Base-by-base conservation (phyloP, 1,139 yeast genomes). In the Pichia cactophila region DNA sequence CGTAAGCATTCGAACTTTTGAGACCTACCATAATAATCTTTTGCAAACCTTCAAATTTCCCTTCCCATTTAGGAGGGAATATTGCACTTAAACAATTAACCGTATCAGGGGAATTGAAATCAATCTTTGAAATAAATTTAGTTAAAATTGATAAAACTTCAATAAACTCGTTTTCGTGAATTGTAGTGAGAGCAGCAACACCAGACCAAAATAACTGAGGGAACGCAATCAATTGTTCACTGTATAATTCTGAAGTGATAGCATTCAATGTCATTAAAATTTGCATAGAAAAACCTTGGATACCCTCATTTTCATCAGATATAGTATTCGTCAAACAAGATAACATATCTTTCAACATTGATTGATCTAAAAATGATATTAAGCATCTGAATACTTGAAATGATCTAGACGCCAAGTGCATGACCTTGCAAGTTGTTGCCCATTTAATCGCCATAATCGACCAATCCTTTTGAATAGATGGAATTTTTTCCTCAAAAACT, bases 371-470 rank as follows among this genome's bases (percentile, higher is more conserved):
- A 57, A 83, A 81, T 14, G 86, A 78, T 16, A 89, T 69, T 47
- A 92, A 68, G 5, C 95, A 86, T 45, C 99, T 73, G 68, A 90
- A 92, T 0, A 89, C 76, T 64, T 94, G 98, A 66, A 94, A 92
- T 0, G 97, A 89, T 33, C 98, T 78, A 59, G 98, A 92, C 0
- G 99, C 98, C 61, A 92, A 80, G 64, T 94, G 99, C 60, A 97
- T 77, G 0, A 92, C 98, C 2, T 97, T 95, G 69, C 98, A 92
- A 1, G 96, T 83, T 0, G 98, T 92, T 0, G 98, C 97, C 98
- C 98, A 94, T 38, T 76, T 75, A 44, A 94, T 71, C 0, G 97
- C 87, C 2, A 80, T 81, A 44, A 84, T 71, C 47, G 95, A 84
- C 98, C 98, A 88, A 48, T 83, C 84, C 46, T 77, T 78, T 59